phyloP scores from a whole-genome alignment of 2,329 filamentous ascomycete genomes.

The Tolypocladium amazonense region DNA sequence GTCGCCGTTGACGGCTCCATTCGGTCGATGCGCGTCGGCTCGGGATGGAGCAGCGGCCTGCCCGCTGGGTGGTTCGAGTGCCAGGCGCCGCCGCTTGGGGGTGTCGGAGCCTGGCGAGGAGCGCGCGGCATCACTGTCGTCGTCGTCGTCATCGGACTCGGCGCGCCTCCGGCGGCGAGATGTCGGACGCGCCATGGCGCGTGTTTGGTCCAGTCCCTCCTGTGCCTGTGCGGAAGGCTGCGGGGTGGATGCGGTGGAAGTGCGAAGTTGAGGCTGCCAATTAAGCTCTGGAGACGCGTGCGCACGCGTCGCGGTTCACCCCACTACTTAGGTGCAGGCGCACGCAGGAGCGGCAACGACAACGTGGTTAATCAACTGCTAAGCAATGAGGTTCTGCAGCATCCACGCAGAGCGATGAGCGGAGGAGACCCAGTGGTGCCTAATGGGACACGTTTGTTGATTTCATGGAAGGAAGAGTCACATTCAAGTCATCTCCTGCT shows the following conservation, averaged over 20 bases:
- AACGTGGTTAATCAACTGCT: too few relatives aligned
- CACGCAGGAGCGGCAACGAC: too few relatives aligned
- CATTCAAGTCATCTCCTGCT: neutral
- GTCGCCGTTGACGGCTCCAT: slow-evolving; percentile 5
- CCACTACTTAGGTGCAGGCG: neutral
- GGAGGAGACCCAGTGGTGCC: neutral
- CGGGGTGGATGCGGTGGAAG: neutral
- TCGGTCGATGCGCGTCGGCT: slow-evolving; percentile 5
- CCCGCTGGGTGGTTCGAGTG: slow-evolving; percentile 10
- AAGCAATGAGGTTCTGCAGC: neutral
- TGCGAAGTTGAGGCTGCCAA: neutral
- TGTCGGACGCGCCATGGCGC: slow-evolving; percentile 16
- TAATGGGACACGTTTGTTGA: neutral
- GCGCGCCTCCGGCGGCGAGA: slow-evolving; percentile 33
- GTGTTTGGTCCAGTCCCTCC: neutral
- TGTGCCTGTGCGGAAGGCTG: neutral
- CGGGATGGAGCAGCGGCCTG: slow-evolving; percentile 4
- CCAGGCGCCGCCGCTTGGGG: slow-evolving; percentile 26
- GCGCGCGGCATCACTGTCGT: slow-evolving; percentile 19
- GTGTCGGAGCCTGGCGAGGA: slow-evolving; percentile 15
- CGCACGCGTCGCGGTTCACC: neutral
- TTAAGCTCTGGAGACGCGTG: neutral
- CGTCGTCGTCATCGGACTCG: slow-evolving; percentile 28
- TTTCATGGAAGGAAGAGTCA: neutral
- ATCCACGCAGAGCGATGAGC: neutral